A percentile compares a stretch with the other conserved stretches of the same genome.
phyloP scores from a whole-genome alignment of 306 rosid species.

The Vigna mungo region DNA sequence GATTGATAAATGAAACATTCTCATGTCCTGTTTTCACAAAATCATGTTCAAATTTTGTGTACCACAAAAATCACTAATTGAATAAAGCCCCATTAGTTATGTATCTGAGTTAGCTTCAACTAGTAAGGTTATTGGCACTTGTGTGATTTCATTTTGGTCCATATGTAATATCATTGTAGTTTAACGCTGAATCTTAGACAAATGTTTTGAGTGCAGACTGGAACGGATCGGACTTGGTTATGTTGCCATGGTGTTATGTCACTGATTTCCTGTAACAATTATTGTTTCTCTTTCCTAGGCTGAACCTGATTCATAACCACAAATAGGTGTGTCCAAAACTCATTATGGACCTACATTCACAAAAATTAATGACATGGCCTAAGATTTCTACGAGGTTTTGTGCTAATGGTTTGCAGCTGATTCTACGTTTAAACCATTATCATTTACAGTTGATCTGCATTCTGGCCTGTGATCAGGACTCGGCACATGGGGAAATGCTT shows the following conservation, averaged over 20 bases:
- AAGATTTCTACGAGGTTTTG: neutral
- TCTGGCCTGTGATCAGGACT: neutral
- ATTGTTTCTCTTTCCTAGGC: constrained; percentile 5
- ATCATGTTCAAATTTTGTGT: neutral
- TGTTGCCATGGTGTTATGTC: constrained; percentile 16
- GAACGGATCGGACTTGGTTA: constrained; percentile 14
- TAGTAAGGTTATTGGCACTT: neutral
- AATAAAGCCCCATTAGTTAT: neutral
- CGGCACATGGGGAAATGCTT: neutral
- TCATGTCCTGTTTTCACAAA: neutral
- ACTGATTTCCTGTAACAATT: neutral
- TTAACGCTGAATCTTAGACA: neutral
- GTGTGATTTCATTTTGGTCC: constrained; percentile 8
- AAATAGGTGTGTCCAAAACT: neutral
- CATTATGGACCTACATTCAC: neutral
- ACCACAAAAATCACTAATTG: neutral
- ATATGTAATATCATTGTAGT: neutral
- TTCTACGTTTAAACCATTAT: constrained; percentile 4
- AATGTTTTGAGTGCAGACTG: constrained; percentile 21
- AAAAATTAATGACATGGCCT: neutral
- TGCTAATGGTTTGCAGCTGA: constrained; percentile 15
- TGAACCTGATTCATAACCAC: neutral
- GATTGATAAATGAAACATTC: neutral
- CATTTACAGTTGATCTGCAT: constrained; percentile 9
- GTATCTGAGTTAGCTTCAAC: neutral